Percentiles rank a stretch among this genome's conserved stretches.
phyloP scores from a whole-genome alignment of 108 stramenopile genomes.

The Nannochloropsis granulata region DNA sequence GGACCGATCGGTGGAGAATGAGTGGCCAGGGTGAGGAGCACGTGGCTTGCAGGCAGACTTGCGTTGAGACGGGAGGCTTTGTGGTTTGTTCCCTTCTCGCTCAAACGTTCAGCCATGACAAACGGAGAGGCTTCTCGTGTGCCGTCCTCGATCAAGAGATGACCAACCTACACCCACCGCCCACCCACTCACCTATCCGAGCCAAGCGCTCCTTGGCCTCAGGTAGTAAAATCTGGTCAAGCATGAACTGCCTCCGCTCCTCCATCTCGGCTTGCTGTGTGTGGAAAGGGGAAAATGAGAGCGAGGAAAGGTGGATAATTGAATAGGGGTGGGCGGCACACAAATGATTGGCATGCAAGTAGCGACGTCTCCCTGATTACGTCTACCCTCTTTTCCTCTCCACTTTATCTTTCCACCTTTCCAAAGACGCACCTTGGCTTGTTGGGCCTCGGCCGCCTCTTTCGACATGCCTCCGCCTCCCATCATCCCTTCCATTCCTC shows the following conservation, averaged over 20 bases:
- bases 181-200: conserved; percentile 14
- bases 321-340: no score
- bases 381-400: not conserved
- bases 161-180: no score
- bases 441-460: not conserved
- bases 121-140: no score
- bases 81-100: no score
- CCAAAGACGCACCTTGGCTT: not conserved
- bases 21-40: no score
- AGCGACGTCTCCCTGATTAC: not conserved
- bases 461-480: not conserved
- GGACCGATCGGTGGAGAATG: no score
- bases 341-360: no score
- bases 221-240: conserved; percentile 30
- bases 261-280: conserved; percentile 1
- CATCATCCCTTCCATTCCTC: not conserved
- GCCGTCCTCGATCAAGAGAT: no score
- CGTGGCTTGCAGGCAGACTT: no score
- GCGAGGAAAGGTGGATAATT: not conserved
- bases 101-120: no score
- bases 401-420: no score
- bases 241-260: conserved; percentile 20
- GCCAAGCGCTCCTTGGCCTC: conserved; percentile 14
- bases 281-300: not conserved
- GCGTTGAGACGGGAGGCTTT: no score